Percentiles rank a stretch among this genome's conserved stretches.
Conservation (phyloP, 345 rosid genomes). For the Moricandia arvensis region DNA sequence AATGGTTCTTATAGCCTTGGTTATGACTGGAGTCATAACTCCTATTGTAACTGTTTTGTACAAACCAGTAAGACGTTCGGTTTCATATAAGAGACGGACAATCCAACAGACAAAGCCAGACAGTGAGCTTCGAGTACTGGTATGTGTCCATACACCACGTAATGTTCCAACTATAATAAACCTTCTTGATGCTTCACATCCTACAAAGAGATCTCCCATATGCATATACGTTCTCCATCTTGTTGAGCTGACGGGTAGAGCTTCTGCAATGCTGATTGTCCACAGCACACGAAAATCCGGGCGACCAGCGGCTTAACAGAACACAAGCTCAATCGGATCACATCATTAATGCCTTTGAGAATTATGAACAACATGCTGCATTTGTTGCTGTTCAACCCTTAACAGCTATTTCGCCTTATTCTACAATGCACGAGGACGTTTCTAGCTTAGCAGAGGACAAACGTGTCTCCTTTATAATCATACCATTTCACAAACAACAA, state of each 20-base stretch:
- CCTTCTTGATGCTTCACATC: conserved; percentile 81
- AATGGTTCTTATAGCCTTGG: conserved; percentile 73
- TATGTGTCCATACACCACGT: conserved; percentile 79
- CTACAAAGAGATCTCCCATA: conserved; percentile 75
- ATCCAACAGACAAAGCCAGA: conserved; percentile 67
- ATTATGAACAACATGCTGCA: conserved; percentile 63
- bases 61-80: conserved; percentile 57
- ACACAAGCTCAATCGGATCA: conserved; percentile 97
- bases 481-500: conserved; percentile 93
- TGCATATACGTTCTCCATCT: conserved; percentile 86
- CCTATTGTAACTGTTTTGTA: conserved; percentile 64
- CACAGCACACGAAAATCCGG: conserved; percentile 77
- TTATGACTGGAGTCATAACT: conserved; percentile 71
- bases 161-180: conserved; percentile 88
- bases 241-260: conserved; percentile 91
- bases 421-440: conserved; percentile 94
- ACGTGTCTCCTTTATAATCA: conserved; percentile 64
- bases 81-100: conserved; percentile 67
- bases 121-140: conserved; percentile 61
- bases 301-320: conserved; percentile 65
- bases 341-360: conserved; percentile 84
- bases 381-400: conserved; percentile 75
- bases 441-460: conserved; percentile 89
- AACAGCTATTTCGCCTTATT: conserved; percentile 87
- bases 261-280: conserved; percentile 95